These are phyloP conservation scores for Aureobasidium sp. DNA, from an alignment of 2,329 filamentous ascomycete species.

Conservation along the genomic window DNA sequence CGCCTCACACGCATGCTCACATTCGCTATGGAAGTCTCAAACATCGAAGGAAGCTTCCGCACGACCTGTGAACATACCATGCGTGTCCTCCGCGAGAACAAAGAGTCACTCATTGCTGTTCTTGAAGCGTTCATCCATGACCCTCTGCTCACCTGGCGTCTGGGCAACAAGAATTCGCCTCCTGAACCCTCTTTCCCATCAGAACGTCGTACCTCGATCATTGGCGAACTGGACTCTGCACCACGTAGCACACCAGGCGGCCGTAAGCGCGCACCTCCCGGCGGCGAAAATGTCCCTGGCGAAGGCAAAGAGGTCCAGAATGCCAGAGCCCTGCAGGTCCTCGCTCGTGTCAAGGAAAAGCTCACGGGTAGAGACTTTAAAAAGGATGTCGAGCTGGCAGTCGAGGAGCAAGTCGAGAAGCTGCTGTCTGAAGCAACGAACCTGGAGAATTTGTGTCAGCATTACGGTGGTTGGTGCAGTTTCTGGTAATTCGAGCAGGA, in stretches of 20 bases:
- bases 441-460: slow-evolving; percentile 94
- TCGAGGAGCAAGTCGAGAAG: slow-evolving; percentile 87
- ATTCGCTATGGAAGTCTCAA: slow-evolving; percentile 99
- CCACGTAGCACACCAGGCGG: slow-evolving; percentile 7
- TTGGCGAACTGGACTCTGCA: slow-evolving; percentile 33
- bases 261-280: slow-evolving; percentile 1
- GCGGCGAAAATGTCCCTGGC: slow-evolving; percentile 20
- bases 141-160: slow-evolving; percentile 94
- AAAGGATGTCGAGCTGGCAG: slow-evolving; percentile 71
- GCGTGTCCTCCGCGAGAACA: slow-evolving; percentile 92
- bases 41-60: slow-evolving; percentile 96
- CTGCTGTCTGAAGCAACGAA: slow-evolving; percentile 93
- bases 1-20: slow-evolving; percentile 97
- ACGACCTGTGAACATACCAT: slow-evolving; percentile 99
- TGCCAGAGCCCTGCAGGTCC: slow-evolving; percentile 81
- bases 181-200: slow-evolving; percentile 53
- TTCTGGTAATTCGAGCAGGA: slow-evolving; percentile 63
- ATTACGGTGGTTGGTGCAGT: slow-evolving; percentile 98
- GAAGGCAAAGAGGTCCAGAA: slow-evolving; percentile 73
- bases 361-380: slow-evolving; percentile 91
- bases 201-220: slow-evolving; percentile 54
- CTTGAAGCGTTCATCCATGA: slow-evolving; percentile 99
- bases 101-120: slow-evolving; percentile 97
- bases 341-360: slow-evolving; percentile 90
- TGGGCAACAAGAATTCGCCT: slow-evolving; percentile 58